Evolutionary conservation across 805 yeast species (phyloP).

Genomic region (Kockiozyma suomiensis): DNA sequence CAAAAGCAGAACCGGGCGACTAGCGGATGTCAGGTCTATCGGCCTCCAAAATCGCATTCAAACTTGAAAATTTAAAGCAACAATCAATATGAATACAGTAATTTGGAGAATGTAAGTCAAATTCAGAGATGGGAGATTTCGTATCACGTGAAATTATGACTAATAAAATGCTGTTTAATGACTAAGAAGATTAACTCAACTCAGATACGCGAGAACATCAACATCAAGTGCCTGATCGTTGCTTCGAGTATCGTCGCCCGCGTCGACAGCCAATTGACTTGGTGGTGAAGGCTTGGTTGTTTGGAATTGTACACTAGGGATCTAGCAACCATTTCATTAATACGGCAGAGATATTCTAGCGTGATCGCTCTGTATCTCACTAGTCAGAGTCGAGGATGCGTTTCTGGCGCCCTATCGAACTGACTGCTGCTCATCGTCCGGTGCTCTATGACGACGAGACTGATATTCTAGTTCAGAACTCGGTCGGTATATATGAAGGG

Average conservation of each 20-base stretch:
- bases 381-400: conserved; percentile 13
- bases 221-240: no score
- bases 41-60: conserved; percentile 38
- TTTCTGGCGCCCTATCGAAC: conserved; percentile 40
- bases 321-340: no score
- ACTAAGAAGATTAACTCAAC: no score
- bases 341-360: no score
- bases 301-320: no score
- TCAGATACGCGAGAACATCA: no score
- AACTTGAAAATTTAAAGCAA: neutral
- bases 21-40: conserved; percentile 41
- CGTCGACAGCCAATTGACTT: no score
- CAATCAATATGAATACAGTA: no score
- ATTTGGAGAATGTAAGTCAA: neutral
- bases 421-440: conserved; percentile 43
- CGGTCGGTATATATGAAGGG: conserved; percentile 77
- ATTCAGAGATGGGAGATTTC: neutral
- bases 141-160: no score
- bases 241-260: no score
- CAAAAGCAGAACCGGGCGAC: conserved; percentile 41
- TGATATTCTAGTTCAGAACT: conserved; percentile 55
- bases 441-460: conserved; percentile 48
- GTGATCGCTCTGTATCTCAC: neutral
- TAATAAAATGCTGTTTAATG: no score
- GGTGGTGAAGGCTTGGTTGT: no score